Conservation (phyloP, 2,329 filamentous ascomycete genomes). For the Fusarium newnesense region DNA sequence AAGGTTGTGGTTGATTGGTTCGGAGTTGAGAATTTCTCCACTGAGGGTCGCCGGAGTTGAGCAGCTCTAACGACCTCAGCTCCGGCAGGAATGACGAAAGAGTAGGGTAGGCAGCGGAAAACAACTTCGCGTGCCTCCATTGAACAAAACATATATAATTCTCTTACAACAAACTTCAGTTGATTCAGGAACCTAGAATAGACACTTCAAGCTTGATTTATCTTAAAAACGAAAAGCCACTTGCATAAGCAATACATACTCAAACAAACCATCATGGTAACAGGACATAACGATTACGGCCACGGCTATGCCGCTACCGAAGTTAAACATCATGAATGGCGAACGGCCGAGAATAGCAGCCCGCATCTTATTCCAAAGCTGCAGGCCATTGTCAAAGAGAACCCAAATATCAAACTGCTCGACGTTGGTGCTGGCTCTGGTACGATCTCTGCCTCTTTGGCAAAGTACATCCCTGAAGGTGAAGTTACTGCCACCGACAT, state of each 20-base stretch:
- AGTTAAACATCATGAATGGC: constrained; percentile 49
- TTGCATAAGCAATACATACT: not conserved
- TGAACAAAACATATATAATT: not conserved
- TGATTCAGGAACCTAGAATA: not conserved
- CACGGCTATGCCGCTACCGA: constrained; percentile 42
- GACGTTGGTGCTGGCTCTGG: constrained; percentile 62
- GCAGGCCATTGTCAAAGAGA: constrained; percentile 27
- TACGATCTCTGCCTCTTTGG: constrained; percentile 58
- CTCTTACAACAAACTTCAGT: not conserved
- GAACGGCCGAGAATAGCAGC: constrained; percentile 57
- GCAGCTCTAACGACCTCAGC: not conserved
- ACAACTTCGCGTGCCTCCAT: not conserved
- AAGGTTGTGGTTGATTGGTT: not conserved
- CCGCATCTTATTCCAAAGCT: constrained; percentile 56
- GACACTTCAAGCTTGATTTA: not conserved
- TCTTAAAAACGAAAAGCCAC: not conserved
- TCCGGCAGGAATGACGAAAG: not conserved
- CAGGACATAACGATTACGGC: constrained; percentile 42
- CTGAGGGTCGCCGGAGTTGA: constrained; percentile 9
- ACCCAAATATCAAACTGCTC: constrained; percentile 53
- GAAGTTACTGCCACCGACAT: constrained; percentile 48
- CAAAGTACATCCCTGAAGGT: constrained; percentile 53
- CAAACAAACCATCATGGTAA: constrained; percentile 24
- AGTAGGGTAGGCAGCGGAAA: not conserved
- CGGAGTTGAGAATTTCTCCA: not conserved